Evolutionary conservation across 768 basidiomycete species (phyloP), one percentile per base, ranked within the genome.

Genomic region (Lactarius akahatsu): DNA sequence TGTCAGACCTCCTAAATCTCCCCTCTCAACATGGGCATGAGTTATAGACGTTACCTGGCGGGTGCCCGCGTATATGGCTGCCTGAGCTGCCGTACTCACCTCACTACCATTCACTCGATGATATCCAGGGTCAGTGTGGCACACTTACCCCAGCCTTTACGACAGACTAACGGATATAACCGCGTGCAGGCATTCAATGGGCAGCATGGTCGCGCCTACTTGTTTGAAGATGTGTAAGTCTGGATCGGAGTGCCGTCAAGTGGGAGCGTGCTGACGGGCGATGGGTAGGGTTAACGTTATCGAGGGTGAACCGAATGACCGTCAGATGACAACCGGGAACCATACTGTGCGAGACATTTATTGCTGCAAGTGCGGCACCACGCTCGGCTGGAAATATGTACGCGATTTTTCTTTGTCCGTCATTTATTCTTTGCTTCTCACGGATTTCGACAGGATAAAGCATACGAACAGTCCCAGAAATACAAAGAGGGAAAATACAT

Each of bases 401-500:
- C 76, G 89, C 80, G 18, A 62, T 61, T 52, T 50, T 57, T 57
- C 43, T 23, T 57, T 20, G 54, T 45, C n/a, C 57, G 45, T 61
- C 23, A 47, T 43, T 41, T 40, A 55, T 55, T 47, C 18, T 20
- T 28, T 52, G 45, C 52, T 57, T 57, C 60, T 71, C 50, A 67
- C 64, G 23, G 57, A 23, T 67, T 69, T 65, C 59, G 54, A 56
- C 73, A 97, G 96, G 96, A 97, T 76, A 86, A 86, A 64, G 96
- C 96, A 18, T 97, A 88, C 74, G 96, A 98, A 74, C 74, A 82
- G 13, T 83, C 87, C 9, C 96, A 99, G 84, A 93, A 90, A 77
- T 99, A 98, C 83, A 99, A 99, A 76, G 96, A 99, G 80, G 94
- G 95, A 75, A 95, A 95, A 81, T 97, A 86, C 77, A 98, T 99